Conservation (phyloP, 78 protist genomes). For the Monosiga brevicollis region DNA sequence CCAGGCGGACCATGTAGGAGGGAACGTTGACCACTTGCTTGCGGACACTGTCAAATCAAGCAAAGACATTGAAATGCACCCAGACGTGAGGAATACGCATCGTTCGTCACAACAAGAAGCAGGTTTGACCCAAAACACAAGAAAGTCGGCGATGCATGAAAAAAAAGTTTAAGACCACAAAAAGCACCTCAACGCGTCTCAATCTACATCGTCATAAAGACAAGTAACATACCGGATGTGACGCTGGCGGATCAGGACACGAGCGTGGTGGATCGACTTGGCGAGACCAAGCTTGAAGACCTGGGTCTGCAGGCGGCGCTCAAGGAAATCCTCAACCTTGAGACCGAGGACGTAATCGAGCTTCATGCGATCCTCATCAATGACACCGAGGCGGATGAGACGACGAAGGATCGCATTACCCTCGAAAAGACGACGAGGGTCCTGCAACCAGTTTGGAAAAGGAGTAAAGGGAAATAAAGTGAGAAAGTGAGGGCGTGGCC, state of each 20-base stretch:
- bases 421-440: conserved; percentile 62
- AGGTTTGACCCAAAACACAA: neutral
- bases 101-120: neutral
- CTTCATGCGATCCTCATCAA: conserved; percentile 80
- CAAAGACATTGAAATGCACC: neutral
- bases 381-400: conserved; percentile 85
- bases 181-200: too few relatives aligned
- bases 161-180: too few relatives aligned
- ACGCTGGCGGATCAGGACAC: conserved; percentile 95
- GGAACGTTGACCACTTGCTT: conserved; percentile 97
- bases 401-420: conserved; percentile 96
- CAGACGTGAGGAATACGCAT: neutral
- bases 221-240: too few relatives aligned
- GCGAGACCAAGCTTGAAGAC: conserved; percentile 90
- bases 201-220: too few relatives aligned
- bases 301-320: conserved; percentile 98
- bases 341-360: conserved; percentile 97
- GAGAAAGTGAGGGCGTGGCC: too few relatives aligned
- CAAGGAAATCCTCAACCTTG: conserved; percentile 89
- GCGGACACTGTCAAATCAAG: conserved; percentile 74
- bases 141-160: too few relatives aligned
- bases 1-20: conserved; percentile 96
- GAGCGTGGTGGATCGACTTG: conserved; percentile 98
- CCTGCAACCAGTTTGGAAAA: neutral
- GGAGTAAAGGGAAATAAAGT: too few relatives aligned